A percentile compares a stretch with the other conserved stretches of the same genome.
phyloP scores from a whole-genome alignment of 805 yeast genomes.

The Teunomyces panamensis region DNA sequence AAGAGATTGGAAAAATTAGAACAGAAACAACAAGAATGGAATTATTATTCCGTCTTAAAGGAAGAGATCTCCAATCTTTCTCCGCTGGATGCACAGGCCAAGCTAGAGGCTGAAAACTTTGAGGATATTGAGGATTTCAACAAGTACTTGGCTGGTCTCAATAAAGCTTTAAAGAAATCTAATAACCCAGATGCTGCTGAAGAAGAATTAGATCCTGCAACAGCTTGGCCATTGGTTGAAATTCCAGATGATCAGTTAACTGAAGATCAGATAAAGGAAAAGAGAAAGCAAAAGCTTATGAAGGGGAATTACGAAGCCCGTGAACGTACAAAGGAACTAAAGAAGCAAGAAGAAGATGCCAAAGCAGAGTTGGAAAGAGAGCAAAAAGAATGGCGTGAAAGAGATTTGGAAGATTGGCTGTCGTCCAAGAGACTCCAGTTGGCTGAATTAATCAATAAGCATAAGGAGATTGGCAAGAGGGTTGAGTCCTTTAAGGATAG shows the following conservation, averaged over 20 bases:
- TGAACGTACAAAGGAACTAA: slow-evolving; percentile 74
- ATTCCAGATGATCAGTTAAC: slow-evolving; percentile 79
- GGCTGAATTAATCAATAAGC: slow-evolving; percentile 52
- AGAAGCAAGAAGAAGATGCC: slow-evolving; percentile 59
- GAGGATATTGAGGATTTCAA: slow-evolving; percentile 70
- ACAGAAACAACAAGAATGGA: slow-evolving; percentile 77
- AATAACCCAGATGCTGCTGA: slow-evolving; percentile 54
- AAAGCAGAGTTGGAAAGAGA: slow-evolving; percentile 57
- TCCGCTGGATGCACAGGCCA: slow-evolving; percentile 52
- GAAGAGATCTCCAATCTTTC: slow-evolving; percentile 49
- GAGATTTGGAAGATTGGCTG: slow-evolving; percentile 79
- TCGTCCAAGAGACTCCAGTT: slow-evolving; percentile 62
- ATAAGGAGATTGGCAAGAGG: slow-evolving; percentile 67
- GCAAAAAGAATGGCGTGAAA: slow-evolving; percentile 75
- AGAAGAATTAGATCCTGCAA: slow-evolving; percentile 47
- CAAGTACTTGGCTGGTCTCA: slow-evolving; percentile 62
- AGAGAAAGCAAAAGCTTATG: slow-evolving; percentile 75
- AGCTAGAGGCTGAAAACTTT: slow-evolving; percentile 71
- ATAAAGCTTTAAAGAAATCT: slow-evolving; percentile 66
- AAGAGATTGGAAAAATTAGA: slow-evolving; percentile 74
- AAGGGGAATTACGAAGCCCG: slow-evolving; percentile 91
- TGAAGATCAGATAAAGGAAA: slow-evolving; percentile 81
- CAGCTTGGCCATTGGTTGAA: slow-evolving; percentile 68
- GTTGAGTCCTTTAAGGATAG: slow-evolving; percentile 80
- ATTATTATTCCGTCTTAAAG: slow-evolving; percentile 61